phyloP scores from a whole-genome alignment of 2,329 filamentous ascomycete species.

The Gremmenia infestans region DNA sequence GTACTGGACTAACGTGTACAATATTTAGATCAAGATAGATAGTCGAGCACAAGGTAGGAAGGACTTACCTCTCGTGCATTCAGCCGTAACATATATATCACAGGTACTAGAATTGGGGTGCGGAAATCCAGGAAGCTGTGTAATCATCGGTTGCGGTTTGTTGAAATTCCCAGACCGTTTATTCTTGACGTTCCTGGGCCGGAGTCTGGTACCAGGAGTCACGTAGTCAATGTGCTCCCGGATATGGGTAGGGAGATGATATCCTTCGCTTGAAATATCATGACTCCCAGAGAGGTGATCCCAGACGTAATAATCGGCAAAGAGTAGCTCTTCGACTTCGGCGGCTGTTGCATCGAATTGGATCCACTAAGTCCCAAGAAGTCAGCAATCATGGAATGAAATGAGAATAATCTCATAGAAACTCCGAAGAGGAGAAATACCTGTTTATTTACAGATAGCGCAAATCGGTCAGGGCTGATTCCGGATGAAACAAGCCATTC shows the following conservation, averaged over 20 bases:
- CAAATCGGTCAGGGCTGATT: constrained; percentile 29
- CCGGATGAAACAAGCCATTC: constrained; percentile 32
- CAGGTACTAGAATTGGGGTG: constrained; percentile 19
- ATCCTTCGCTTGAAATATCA: constrained; percentile 32
- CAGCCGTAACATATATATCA: constrained; percentile 21
- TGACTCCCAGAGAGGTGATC: constrained; percentile 48
- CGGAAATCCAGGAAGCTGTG: constrained; percentile 21
- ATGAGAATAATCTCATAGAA: not conserved
- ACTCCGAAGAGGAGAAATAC: constrained; percentile 4
- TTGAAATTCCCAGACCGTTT: constrained; percentile 3
- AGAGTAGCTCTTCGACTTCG: constrained; percentile 33
- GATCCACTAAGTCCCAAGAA: constrained; percentile 28
- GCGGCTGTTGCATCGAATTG: constrained; percentile 32
- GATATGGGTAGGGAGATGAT: constrained; percentile 45
- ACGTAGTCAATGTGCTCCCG: constrained; percentile 50
- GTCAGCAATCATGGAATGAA: constrained; percentile 1
- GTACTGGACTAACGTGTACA: constrained; percentile 33
- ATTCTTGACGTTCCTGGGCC: constrained; percentile 17
- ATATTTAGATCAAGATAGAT: not conserved
- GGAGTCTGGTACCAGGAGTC: constrained; percentile 49
- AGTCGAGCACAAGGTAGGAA: not conserved
- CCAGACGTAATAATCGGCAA: constrained; percentile 51
- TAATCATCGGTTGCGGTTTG: constrained; percentile 13
- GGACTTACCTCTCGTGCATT: constrained; percentile 22
- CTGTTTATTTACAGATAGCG: constrained; percentile 32